Percentiles rank a stretch among this genome's conserved stretches.
Evolutionary conservation across 805 yeast species (phyloP).

Genomic region (Hagleromyces aurorensis): DNA sequence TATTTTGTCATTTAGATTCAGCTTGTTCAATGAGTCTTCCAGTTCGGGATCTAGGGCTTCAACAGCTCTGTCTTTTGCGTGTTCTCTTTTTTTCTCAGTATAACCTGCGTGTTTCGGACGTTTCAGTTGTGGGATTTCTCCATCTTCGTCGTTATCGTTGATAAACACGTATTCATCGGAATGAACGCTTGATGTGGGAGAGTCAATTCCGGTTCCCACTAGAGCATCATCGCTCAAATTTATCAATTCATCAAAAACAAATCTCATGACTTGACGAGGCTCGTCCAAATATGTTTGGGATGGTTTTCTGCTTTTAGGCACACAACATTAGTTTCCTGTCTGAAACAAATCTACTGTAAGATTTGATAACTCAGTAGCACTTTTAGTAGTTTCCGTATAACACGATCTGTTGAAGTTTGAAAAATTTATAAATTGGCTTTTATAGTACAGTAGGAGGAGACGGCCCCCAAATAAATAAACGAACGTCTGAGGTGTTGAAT

Average conservation of each 20-base stretch:
- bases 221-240: constrained; percentile 8
- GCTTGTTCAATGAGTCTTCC: constrained; percentile 6
- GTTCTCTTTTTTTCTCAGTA: constrained; percentile 1
- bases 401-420: no score
- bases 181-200: constrained; percentile 8
- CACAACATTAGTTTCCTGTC: no score
- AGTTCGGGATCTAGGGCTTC: constrained; percentile 12
- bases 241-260: constrained; percentile 14
- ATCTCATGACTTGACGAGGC: constrained; percentile 12
- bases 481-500: no score
- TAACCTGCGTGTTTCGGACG: constrained; percentile 8
- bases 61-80: constrained; percentile 1
- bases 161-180: constrained; percentile 10
- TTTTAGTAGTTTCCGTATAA: no score
- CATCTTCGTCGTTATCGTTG: constrained; percentile 13
- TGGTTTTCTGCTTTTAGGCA: no score
- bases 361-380: no score
- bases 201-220: constrained; percentile 6
- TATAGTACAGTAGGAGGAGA: no score
- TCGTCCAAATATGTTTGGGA: no score
- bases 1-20: constrained; percentile 14
- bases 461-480: no score
- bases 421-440: no score
- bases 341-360: no score
- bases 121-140: constrained; percentile 14